These are phyloP conservation scores for Scheffersomyces insectosa DNA, from an alignment of 1,139 yeast genomes.

Conservation along the genomic window DNA sequence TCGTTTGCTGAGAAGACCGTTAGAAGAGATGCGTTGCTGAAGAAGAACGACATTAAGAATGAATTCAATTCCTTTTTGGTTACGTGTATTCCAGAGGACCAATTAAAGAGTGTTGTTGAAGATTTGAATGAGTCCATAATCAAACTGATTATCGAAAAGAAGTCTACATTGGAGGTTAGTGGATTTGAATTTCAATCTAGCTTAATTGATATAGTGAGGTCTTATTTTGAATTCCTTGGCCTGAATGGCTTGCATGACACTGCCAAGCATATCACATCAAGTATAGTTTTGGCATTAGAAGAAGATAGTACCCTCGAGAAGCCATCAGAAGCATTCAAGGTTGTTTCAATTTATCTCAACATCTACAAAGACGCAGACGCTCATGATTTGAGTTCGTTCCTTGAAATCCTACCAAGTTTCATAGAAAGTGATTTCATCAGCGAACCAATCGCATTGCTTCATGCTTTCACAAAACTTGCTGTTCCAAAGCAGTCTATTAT, in stretches of 20 bases:
- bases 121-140: neutral
- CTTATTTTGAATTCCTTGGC: constrained; percentile 8
- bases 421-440: constrained; percentile 28
- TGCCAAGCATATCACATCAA: constrained; percentile 20
- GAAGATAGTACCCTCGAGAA: constrained; percentile 14
- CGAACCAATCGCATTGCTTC: constrained; percentile 24
- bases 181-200: constrained; percentile 9
- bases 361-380: constrained; percentile 1
- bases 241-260: constrained; percentile 11
- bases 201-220: constrained; percentile 5
- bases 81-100: neutral
- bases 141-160: constrained; percentile 3
- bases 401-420: constrained; percentile 25
- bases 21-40: constrained; percentile 1
- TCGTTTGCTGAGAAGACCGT: constrained; percentile 8
- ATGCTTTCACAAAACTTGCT: constrained; percentile 11
- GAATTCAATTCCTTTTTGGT: neutral
- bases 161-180: constrained; percentile 3
- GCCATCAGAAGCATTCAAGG: constrained; percentile 14
- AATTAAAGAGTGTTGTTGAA: too few species aligned
- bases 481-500: constrained; percentile 6
- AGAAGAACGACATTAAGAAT: constrained; percentile 3
- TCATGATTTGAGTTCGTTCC: constrained; percentile 9
- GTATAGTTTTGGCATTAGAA: constrained; percentile 21
- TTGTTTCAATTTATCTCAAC: constrained; percentile 9